phyloP scores from a whole-genome alignment of 2,329 filamentous ascomycete genomes.

The Alternaria sp. region DNA sequence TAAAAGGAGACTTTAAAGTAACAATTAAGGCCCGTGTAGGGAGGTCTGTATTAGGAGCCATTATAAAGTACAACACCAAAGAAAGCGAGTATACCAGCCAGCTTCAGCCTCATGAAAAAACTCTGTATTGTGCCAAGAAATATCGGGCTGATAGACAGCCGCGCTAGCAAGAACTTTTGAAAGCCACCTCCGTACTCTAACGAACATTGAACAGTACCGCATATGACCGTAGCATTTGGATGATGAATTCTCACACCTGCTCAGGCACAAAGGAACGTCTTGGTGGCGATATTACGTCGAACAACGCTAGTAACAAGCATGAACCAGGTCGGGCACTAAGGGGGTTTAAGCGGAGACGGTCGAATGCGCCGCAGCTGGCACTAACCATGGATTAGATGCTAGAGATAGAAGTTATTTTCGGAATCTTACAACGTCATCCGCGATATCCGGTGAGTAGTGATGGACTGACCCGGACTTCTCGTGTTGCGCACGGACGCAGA shows the following conservation, averaged over 20 bases:
- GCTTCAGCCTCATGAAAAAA: too few species aligned
- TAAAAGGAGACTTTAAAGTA: too few species aligned
- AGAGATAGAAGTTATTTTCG: background rate
- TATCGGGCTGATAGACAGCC: too few species aligned
- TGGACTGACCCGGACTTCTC: background rate
- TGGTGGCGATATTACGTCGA: background rate
- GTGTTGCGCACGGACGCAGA: background rate
- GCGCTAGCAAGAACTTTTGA: too few species aligned
- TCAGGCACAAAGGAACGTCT: background rate
- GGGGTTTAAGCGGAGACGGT: background rate
- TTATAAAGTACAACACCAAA: too few species aligned
- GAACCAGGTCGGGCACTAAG: background rate
- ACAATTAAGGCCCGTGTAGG: too few species aligned
- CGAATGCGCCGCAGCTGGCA: background rate
- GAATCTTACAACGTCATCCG: background rate
- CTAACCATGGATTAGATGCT: background rate
- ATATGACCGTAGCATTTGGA: background rate
- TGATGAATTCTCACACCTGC: background rate
- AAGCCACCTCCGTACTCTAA: too few species aligned
- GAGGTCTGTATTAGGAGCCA: too few species aligned
- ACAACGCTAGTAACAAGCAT: background rate
- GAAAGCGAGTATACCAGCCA: too few species aligned
- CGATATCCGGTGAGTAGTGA: background rate
- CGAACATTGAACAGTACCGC: background rate
- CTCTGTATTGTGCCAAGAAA: too few species aligned